Percentiles rank a stretch among this genome's conserved stretches.
Evolutionary conservation across 148 eudicot genomes (phyloP).

Genomic region (Rhododendron henanense): DNA sequence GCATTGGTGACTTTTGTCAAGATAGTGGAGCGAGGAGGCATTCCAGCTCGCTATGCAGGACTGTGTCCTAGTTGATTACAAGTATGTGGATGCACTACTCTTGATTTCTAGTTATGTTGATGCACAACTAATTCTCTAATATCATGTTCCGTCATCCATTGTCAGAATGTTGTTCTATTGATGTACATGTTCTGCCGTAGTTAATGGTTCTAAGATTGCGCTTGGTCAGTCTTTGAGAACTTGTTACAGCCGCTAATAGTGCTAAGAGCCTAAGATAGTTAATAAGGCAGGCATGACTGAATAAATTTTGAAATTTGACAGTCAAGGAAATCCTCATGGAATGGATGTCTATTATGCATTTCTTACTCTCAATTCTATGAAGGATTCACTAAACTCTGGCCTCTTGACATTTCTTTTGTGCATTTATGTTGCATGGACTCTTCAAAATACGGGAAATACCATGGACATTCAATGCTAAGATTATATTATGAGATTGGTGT

Average conservation of each 20-base stretch:
- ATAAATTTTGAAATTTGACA: not conserved
- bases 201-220: not conserved
- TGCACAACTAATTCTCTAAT: not conserved
- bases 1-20: slow-evolving; percentile 43
- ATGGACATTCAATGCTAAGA: not conserved
- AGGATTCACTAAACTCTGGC: not conserved
- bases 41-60: slow-evolving; percentile 68
- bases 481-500: not conserved
- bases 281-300: not conserved
- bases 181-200: not conserved
- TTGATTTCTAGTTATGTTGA: not conserved
- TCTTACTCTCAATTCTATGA: not conserved
- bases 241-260: not conserved
- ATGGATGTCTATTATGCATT: not conserved
- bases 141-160: not conserved
- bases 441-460: not conserved
- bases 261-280: not conserved
- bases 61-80: slow-evolving; percentile 58
- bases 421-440: not conserved
- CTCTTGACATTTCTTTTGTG: not conserved
- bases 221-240: not conserved
- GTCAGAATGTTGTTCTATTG: not conserved
- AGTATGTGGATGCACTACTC: slow-evolving; percentile 24
- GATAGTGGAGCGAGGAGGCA: slow-evolving; percentile 57
- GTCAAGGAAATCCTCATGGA: not conserved